Conservation (phyloP, 31 red algal genomes). For the Odonthalia washingtoniensis region DNA sequence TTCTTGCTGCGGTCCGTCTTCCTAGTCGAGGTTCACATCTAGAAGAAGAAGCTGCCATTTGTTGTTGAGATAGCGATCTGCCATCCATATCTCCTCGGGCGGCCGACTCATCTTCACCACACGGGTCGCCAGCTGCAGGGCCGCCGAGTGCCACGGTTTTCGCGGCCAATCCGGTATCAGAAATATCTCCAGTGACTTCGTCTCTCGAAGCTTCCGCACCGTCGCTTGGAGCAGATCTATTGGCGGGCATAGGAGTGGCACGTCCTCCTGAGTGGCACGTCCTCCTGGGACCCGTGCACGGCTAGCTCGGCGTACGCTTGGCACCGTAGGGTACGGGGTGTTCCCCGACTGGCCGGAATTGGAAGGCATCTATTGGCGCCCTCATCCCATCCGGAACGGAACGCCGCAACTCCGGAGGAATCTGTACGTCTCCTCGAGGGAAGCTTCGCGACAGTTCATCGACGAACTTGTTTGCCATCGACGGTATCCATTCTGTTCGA, state of each 20-base stretch:
- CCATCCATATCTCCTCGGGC: conserved; percentile 17
- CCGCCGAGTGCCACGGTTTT: conserved; percentile 18
- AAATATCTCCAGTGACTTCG: background rate
- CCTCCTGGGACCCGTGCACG: background rate
- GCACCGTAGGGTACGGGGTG: conserved; percentile 1
- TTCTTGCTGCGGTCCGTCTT: background rate
- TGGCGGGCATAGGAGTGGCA: conserved; percentile 10
- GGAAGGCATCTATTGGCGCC: background rate
- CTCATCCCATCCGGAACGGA: conserved; percentile 37
- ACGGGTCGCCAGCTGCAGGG: background rate
- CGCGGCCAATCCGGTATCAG: conserved; percentile 46
- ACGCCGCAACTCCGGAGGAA: conserved; percentile 21
- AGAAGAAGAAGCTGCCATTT: background rate
- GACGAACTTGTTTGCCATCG: conserved; percentile 42
- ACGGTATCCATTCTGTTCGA: conserved; percentile 23
- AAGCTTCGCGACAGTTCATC: conserved; percentile 43
- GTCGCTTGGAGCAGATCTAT: conserved; percentile 33
- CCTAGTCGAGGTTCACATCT: conserved; percentile 12
- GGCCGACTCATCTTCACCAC: background rate
- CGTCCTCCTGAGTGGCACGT: background rate
- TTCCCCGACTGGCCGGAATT: background rate
- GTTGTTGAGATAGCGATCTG: background rate
- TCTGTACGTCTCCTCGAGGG: conserved; percentile 39
- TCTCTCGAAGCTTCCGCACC: conserved; percentile 20
- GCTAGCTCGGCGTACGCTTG: background rate